phyloP scores from a whole-genome alignment of 306 rosid genomes.

The Malus sylvestris region DNA sequence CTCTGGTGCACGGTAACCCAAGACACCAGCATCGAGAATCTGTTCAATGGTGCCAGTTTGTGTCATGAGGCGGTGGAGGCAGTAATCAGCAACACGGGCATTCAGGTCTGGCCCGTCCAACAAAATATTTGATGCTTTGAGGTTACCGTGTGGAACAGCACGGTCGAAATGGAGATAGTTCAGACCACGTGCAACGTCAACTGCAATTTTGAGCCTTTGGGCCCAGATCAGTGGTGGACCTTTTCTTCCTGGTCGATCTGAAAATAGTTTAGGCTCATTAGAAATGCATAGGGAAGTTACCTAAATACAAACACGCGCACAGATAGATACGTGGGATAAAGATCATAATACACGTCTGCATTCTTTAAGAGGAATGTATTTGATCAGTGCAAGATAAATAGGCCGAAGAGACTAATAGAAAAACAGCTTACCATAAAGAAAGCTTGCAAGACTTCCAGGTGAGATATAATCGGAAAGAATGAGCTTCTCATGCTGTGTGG shows the following conservation, averaged over 20 bases:
- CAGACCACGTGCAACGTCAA: constrained; percentile 96
- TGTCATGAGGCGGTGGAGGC: constrained; percentile 98
- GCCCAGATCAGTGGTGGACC: constrained; percentile 79
- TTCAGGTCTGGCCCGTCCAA: constrained; percentile 84
- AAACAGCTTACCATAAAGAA: constrained; percentile 73
- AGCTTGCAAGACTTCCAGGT: constrained; percentile 90
- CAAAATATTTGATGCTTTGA: constrained; percentile 82
- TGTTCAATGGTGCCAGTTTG: constrained; percentile 91
- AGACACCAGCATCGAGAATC: constrained; percentile 90
- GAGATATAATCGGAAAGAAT: constrained; percentile 89
- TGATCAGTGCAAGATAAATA: background rate
- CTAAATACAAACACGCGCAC: background rate
- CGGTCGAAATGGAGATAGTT: constrained; percentile 99
- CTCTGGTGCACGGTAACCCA: constrained; percentile 96
- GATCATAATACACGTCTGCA: background rate
- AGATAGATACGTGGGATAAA: background rate
- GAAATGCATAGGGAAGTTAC: constrained; percentile 17
- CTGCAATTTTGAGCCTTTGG: constrained; percentile 92
- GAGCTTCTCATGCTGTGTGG: constrained; percentile 97
- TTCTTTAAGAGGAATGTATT: background rate
- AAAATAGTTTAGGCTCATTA: background rate
- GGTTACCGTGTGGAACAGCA: constrained; percentile 96
- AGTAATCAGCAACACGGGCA: constrained; percentile 93
- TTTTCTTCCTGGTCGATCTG: constrained; percentile 96
- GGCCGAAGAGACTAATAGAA: background rate